Conservation (phyloP, 306 rosid species). For the Vigna radiata region DNA sequence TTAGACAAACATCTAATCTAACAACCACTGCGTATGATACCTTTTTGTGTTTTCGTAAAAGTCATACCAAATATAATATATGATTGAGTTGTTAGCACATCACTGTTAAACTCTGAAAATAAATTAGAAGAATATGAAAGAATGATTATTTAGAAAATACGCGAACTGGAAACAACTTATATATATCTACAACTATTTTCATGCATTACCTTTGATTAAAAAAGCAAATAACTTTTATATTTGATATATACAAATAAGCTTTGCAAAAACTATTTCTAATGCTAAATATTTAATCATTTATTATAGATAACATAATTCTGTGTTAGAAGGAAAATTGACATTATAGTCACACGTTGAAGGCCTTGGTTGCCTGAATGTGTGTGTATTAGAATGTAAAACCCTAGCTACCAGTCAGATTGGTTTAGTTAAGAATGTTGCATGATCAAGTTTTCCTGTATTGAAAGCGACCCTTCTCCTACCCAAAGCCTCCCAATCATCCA, state of each 20-base stretch:
- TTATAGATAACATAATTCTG: background rate
- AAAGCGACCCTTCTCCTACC: conserved; percentile 48
- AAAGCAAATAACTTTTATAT: no score
- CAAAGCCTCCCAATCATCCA: conserved; percentile 10
- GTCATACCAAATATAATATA: no score
- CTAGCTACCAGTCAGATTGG: background rate
- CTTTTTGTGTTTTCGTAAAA: no score
- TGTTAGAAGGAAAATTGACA: background rate
- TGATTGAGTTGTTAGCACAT: no score
- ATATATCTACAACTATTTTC: no score
- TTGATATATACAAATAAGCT: background rate
- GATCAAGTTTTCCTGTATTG: conserved; percentile 27
- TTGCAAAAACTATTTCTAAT: background rate
- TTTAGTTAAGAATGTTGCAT: conserved; percentile 15
- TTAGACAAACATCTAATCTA: no score
- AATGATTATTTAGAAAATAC: no score
- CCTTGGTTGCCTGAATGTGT: background rate
- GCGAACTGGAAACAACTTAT: no score
- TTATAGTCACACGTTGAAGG: background rate
- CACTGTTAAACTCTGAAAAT: no score
- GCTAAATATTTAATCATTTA: background rate
- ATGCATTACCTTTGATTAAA: no score
- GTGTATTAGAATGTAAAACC: background rate
- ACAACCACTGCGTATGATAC: no score
- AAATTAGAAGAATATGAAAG: no score